Evolutionary conservation across 2,329 filamentous ascomycete genomes (phyloP).

Genomic region (Diplodia seriata): DNA sequence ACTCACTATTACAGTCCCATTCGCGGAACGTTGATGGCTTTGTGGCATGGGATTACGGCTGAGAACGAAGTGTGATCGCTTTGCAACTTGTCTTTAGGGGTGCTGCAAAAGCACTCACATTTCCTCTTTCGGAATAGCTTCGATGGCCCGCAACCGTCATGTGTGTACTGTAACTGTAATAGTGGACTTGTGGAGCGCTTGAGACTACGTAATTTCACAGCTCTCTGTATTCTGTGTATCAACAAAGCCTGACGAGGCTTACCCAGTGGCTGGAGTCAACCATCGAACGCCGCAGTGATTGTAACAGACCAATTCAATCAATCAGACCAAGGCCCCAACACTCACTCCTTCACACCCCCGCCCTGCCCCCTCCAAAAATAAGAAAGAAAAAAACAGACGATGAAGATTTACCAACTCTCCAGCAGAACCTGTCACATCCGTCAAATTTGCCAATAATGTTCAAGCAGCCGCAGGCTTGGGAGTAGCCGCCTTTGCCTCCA

Average conservation of each 20-base stretch:
- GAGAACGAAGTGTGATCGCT: not conserved
- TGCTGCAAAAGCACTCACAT: not conserved
- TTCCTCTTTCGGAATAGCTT: conserved; percentile 17
- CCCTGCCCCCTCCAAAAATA: too few relatives aligned
- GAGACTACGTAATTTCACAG: not conserved
- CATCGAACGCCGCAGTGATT: not conserved
- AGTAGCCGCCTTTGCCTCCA: conserved; percentile 34
- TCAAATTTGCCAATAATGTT: not conserved
- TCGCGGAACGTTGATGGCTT: not conserved
- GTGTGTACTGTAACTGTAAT: not conserved
- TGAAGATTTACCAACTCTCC: not conserved
- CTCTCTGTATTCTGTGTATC: not conserved
- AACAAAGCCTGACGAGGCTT: not conserved
- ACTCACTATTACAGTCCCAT: not conserved
- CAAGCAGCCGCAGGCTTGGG: conserved; percentile 30
- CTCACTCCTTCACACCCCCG: too few relatives aligned
- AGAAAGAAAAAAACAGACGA: not conserved
- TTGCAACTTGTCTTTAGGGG: not conserved
- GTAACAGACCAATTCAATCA: not conserved
- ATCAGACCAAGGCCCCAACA: not conserved
- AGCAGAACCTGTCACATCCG: not conserved
- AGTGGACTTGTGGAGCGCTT: not conserved
- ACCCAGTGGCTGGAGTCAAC: not conserved
- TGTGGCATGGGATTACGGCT: not conserved
- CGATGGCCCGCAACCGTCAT: not conserved